phyloP scores from a whole-genome alignment of 2,329 filamentous ascomycete genomes.

The Dactylonectria macrodidyma region DNA sequence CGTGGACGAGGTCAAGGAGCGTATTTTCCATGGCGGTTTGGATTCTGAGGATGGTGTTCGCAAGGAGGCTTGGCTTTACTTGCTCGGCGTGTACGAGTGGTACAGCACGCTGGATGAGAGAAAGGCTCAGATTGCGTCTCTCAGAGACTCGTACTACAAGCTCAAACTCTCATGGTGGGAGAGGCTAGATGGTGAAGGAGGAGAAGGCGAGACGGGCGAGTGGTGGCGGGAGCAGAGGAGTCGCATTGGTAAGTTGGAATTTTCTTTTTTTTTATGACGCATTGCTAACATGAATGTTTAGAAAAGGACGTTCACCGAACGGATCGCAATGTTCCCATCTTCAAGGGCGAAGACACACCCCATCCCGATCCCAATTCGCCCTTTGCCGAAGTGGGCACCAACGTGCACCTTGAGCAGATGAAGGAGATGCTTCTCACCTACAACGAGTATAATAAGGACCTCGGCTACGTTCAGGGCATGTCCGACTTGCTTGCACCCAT shows the following conservation, averaged over 20 bases:
- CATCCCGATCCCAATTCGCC: conserved; percentile 97
- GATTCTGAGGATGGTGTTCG: conserved; percentile 91
- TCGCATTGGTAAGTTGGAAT: conserved; percentile 82
- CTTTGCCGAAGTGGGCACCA: conserved; percentile 93
- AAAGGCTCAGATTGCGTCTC: conserved; percentile 84
- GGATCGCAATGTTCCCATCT: conserved; percentile 94
- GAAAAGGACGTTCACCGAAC: conserved; percentile 99
- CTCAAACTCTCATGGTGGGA: conserved; percentile 98
- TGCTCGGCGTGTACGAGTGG: conserved; percentile 95
- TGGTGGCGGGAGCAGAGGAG: conserved; percentile 97
- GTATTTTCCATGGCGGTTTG: conserved; percentile 96
- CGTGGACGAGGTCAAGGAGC: conserved; percentile 93
- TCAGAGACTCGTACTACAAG: conserved; percentile 93
- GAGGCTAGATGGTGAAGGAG: conserved; percentile 85
- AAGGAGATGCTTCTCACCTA: conserved; percentile 99
- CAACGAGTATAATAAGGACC: conserved; percentile 95
- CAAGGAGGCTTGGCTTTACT: conserved; percentile 96
- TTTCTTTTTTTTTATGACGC: neutral
- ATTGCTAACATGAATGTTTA: conserved; percentile 58
- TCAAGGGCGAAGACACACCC: conserved; percentile 95
- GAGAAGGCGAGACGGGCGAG: conserved; percentile 86
- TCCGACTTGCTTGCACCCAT: conserved; percentile 95
- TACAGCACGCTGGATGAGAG: conserved; percentile 90
- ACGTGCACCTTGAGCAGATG: conserved; percentile 98
- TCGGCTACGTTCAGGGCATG: conserved; percentile 99